Percentiles rank a stretch among this genome's conserved stretches.
phyloP scores from a whole-genome alignment of 179 eudicot genomes.

The Silene vulgaris region DNA sequence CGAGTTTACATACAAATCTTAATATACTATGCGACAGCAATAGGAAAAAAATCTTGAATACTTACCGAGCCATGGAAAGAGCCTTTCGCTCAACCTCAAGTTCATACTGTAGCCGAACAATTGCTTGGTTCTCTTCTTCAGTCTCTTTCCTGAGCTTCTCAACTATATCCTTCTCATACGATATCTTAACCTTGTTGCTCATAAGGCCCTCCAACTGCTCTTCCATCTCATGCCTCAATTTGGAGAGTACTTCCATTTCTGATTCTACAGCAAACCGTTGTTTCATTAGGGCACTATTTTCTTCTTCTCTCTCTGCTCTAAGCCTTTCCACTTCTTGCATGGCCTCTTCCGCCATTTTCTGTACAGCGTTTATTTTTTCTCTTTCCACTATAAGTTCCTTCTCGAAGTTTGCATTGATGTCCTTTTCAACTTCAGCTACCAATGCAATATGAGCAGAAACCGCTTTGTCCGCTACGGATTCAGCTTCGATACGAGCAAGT shows the following conservation, averaged over 20 bases:
- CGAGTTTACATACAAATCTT: background rate
- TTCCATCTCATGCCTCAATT: conserved; percentile 73
- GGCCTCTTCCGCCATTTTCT: conserved; percentile 79
- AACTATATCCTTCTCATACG: conserved; percentile 77
- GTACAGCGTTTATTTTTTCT: conserved; percentile 67
- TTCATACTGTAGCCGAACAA: conserved; percentile 70
- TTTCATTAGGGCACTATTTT: conserved; percentile 63
- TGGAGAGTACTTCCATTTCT: conserved; percentile 84
- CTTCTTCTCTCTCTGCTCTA: conserved; percentile 58
- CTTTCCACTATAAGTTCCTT: conserved; percentile 67
- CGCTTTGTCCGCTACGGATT: conserved; percentile 87
- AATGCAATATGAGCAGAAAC: conserved; percentile 85
- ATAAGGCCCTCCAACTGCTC: conserved; percentile 74
- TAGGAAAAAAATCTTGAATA: background rate
- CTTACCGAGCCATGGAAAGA: conserved; percentile 92
- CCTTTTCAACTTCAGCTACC: conserved; percentile 88
- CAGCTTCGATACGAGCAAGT: conserved; percentile 95
- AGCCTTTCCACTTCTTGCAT: conserved; percentile 67
- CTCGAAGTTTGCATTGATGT: conserved; percentile 74
- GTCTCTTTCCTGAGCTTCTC: conserved; percentile 71
- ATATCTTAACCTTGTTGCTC: conserved; percentile 70
- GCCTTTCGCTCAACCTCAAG: conserved; percentile 96
- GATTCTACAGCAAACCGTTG: conserved; percentile 87
- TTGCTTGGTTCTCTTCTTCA: conserved; percentile 67
- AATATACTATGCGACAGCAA: background rate